phyloP scores from a whole-genome alignment of 1,284 basidiomycete species.

The Heterobasidion parviporum region DNA sequence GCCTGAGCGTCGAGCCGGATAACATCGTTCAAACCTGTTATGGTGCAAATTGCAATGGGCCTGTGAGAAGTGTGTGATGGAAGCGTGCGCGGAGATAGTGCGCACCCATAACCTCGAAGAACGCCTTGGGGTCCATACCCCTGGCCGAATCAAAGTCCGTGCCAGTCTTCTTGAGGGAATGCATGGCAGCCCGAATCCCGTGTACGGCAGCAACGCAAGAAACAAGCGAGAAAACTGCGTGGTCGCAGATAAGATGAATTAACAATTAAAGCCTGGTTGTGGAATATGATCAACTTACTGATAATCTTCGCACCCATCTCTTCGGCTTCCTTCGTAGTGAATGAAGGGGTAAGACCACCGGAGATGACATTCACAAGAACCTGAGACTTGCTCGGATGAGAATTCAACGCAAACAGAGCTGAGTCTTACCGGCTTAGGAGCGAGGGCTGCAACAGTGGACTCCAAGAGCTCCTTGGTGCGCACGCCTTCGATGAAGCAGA shows the following conservation, averaged over 20 bases:
- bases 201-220: slow-evolving; percentile 70
- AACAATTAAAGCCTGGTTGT: not conserved
- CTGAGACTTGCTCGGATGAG: slow-evolving; percentile 14
- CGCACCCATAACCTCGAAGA: slow-evolving; percentile 68
- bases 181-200: slow-evolving; percentile 65
- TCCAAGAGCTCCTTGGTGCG: slow-evolving; percentile 59
- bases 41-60: not conserved
- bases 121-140: slow-evolving; percentile 70
- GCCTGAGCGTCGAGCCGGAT: slow-evolving; percentile 48
- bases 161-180: slow-evolving; percentile 65
- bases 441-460: slow-evolving; percentile 54
- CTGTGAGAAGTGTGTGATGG: not conserved
- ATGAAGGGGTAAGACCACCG: slow-evolving; percentile 67
- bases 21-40: slow-evolving; percentile 47
- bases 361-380: slow-evolving; percentile 73
- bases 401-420: not conserved
- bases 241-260: not conserved
- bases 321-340: slow-evolving; percentile 62
- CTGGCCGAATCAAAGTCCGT: slow-evolving; percentile 60
- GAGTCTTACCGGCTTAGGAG: slow-evolving; percentile 53
- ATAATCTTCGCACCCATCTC: slow-evolving; percentile 67
- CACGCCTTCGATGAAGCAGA: slow-evolving; percentile 81
- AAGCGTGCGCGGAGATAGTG: not conserved
- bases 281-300: slow-evolving; percentile 35
- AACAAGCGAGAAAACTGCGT: slow-evolving; percentile 55